These are phyloP conservation scores for Populus ilicifolia DNA, from an alignment of 345 rosid genomes.

Conservation along the genomic window DNA sequence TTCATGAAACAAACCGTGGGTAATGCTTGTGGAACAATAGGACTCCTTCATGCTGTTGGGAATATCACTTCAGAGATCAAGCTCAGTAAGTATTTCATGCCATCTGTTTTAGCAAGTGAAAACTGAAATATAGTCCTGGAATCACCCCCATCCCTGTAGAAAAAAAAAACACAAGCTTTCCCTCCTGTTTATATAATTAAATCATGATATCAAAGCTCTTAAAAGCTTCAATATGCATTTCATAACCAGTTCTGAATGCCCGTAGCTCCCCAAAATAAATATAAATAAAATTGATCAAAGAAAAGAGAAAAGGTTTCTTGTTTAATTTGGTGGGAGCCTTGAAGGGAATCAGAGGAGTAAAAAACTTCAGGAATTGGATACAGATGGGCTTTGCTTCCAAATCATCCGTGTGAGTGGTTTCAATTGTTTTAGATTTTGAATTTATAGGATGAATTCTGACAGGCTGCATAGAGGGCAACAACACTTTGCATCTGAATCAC, in stretches of 20 bases:
- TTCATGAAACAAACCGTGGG: constrained; percentile 97
- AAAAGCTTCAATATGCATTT: too few species aligned
- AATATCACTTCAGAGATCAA: constrained; percentile 71
- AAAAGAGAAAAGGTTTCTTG: background rate
- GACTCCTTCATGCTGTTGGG: constrained; percentile 92
- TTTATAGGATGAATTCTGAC: background rate
- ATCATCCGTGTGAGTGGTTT: background rate
- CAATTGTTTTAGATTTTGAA: background rate
- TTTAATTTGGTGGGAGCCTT: too few species aligned
- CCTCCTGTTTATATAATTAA: too few species aligned
- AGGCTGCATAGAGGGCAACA: background rate
- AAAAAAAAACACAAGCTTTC: too few species aligned
- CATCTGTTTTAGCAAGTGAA: background rate
- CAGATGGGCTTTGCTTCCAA: background rate
- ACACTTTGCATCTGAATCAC: background rate
- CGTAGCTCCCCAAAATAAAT: background rate
- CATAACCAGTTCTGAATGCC: too few species aligned
- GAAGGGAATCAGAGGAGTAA: background rate
- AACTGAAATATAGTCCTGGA: too few species aligned
- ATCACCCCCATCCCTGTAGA: too few species aligned
- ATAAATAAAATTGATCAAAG: background rate
- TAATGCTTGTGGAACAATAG: constrained; percentile 97
- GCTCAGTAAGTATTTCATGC: constrained; percentile 45
- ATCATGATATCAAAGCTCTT: too few species aligned
- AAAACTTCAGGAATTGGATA: background rate